These are phyloP conservation scores for Primulina huaijiensis DNA, from an alignment of 257 asterid species.

Conservation along the genomic window DNA sequence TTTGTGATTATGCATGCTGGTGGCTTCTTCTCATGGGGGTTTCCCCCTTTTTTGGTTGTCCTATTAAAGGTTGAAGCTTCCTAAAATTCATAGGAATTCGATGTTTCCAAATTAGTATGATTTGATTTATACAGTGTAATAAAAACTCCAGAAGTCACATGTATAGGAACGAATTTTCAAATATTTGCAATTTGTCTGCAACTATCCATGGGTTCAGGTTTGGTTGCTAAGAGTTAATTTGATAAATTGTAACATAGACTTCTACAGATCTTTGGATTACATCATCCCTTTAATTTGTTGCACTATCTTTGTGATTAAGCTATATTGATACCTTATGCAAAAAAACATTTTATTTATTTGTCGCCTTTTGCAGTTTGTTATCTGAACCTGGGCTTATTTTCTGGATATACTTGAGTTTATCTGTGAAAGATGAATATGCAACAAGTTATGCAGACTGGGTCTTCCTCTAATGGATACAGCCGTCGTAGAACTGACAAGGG, in stretches of 20 bases:
- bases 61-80: background rate
- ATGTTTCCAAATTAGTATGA: background rate
- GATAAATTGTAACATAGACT: background rate
- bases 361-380: conserved; percentile 33
- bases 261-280: conserved; percentile 5
- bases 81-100: background rate
- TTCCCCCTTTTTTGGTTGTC: background rate
- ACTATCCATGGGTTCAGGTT: background rate
- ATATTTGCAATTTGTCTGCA: background rate
- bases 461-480: conserved; percentile 79
- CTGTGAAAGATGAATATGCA: conserved; percentile 59
- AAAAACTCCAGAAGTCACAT: background rate
- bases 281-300: conserved; percentile 10
- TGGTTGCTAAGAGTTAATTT: background rate
- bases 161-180: background rate
- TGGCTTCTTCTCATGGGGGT: background rate
- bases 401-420: conserved; percentile 33
- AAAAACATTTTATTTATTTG: background rate
- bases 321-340: conserved; percentile 4
- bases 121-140: too few species aligned
- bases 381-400: conserved; percentile 30
- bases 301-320: conserved; percentile 2
- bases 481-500: conserved; percentile 73
- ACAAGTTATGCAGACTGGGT: conserved; percentile 63
- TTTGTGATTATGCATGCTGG: background rate